These are phyloP conservation scores for Hanseniaspora uvarum DNA, from an alignment of 1,139 yeast genomes.

Conservation along the genomic window DNA sequence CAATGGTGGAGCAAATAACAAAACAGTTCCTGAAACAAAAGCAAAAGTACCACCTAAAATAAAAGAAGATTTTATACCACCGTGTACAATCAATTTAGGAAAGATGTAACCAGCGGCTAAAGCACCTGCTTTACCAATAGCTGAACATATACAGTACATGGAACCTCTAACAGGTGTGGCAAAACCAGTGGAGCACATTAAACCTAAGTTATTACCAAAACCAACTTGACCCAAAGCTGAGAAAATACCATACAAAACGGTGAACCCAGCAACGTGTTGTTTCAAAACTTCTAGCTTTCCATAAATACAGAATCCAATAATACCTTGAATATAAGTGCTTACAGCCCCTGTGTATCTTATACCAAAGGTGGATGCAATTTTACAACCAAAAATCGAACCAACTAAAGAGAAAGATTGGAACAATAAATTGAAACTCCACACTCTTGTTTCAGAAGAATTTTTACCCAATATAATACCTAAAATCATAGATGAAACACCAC, in stretches of 20 bases:
- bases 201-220: conserved; percentile 75
- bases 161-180: conserved; percentile 86
- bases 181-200: conserved; percentile 74
- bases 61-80: conserved; percentile 32
- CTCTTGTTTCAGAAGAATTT: conserved; percentile 47
- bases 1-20: conserved; percentile 67
- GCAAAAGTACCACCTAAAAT: conserved; percentile 33
- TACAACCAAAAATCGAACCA: conserved; percentile 78
- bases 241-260: conserved; percentile 79
- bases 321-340: conserved; percentile 65
- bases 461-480: conserved; percentile 49
- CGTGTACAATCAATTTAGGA: conserved; percentile 53
- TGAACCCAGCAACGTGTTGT: conserved; percentile 62
- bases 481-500: conserved; percentile 69
- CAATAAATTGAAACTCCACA: conserved; percentile 89
- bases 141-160: conserved; percentile 86
- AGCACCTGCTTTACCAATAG: conserved; percentile 83
- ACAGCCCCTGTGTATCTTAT: conserved; percentile 65
- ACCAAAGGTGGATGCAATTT: conserved; percentile 74
- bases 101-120: conserved; percentile 82
- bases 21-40: conserved; percentile 55
- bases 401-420: conserved; percentile 81
- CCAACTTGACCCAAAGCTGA: conserved; percentile 84
- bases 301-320: conserved; percentile 77
- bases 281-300: conserved; percentile 49